These are phyloP conservation scores for Macrolepiota albuminosa DNA, from an alignment of 768 basidiomycete genomes.

Conservation along the genomic window DNA sequence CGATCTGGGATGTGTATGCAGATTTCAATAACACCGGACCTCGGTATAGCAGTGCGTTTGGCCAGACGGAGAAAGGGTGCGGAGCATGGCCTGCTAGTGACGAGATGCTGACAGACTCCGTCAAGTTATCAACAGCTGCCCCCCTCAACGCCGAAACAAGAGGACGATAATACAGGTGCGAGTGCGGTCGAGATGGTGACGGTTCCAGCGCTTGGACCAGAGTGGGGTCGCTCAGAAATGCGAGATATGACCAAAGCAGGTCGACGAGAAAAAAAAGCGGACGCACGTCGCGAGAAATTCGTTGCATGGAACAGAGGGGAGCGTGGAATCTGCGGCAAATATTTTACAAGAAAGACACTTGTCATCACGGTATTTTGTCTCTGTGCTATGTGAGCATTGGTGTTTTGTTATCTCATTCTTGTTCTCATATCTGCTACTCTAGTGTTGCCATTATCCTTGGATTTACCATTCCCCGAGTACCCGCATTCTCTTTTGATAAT, in stretches of 20 bases:
- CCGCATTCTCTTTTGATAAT: constrained; percentile 59
- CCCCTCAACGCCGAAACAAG: constrained; percentile 33
- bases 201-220: constrained; percentile 85
- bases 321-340: constrained; percentile 73
- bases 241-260: constrained; percentile 71
- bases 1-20: constrained; percentile 77
- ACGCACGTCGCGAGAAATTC: constrained; percentile 55
- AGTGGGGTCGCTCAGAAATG: constrained; percentile 83
- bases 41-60: constrained; percentile 62
- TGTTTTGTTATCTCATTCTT: background rate
- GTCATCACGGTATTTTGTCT: constrained; percentile 65
- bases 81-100: constrained; percentile 10
- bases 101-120: constrained; percentile 5
- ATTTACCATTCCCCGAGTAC: constrained; percentile 82
- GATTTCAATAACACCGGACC: constrained; percentile 89
- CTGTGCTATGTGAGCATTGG: constrained; percentile 45
- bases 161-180: constrained; percentile 25
- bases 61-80: constrained; percentile 42
- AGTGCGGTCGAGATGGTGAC: constrained; percentile 84
- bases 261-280: constrained; percentile 55
- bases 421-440: constrained; percentile 3
- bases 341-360: constrained; percentile 68
- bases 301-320: constrained; percentile 76
- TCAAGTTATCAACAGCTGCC: constrained; percentile 43
- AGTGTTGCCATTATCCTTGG: constrained; percentile 69